Evolutionary conservation across 495 filamentous ascomycete genomes (phyloP), one percentile per base, ranked within the genome.

Genomic region (Apiosordaria backusii): DNA sequence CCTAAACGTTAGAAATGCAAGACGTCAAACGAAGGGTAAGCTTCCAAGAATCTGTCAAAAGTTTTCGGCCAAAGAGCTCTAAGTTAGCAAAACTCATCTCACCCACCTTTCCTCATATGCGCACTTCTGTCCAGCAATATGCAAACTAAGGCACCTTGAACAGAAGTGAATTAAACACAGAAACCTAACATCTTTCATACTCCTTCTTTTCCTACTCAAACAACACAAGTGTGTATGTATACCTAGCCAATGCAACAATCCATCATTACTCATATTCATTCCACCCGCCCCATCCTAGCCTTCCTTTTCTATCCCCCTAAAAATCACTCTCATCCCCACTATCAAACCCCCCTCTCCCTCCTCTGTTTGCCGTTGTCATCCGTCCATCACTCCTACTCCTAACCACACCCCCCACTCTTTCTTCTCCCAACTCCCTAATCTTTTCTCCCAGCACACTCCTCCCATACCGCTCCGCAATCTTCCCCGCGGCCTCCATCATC

Each of bases 401-500:
- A 88, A 66, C 16, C 16, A 13, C 9, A 68, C 84, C 89, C 67
- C 83, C 82, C 15, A 87, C 73, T 70, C 85, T 80, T 69, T 79
- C 73, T 79, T 95, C 91, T 4, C 83, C 91, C 67, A 93, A 58
- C 75, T 95, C 89, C 57, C 85, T 81, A 71, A 97, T 96, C 83
- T 96, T 97, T 71, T 94, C 92, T 60, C 88, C 87, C 70, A 97
- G 76, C 25, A 96, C 84, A 55, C 84, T 85, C 58, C 89, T 81
- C 16, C 88, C 89, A 79, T 91, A 96, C 66, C 93, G 78, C 69
- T 87, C 85, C 4, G 93, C 93, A 50, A 97, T 82, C 82, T 94
- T 96, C 21, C 85, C 85, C 3, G 92, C 92, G 1, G 90, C 89
- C 74, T 95, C 92, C 22, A 94, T 72, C 90, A 96, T 96, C 75